These are phyloP conservation scores for Gamarada debralockiae DNA, from an alignment of 495 filamentous ascomycete genomes.

Conservation along the genomic window DNA sequence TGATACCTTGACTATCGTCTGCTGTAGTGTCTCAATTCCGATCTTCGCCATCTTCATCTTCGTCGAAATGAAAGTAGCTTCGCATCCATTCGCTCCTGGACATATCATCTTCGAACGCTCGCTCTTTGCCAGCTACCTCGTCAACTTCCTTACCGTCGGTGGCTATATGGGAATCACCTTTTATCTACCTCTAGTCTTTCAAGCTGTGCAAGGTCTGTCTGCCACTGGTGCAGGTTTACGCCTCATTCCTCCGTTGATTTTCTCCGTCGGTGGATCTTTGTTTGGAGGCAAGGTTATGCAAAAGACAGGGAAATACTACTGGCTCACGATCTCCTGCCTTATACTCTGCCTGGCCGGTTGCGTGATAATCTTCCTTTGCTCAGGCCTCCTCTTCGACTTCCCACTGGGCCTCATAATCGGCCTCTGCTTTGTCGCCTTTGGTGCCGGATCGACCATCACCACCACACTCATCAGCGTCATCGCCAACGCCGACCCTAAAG, in stretches of 20 bases:
- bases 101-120: constrained; percentile 72
- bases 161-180: constrained; percentile 64
- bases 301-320: constrained; percentile 74
- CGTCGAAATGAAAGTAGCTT: constrained; percentile 67
- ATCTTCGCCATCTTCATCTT: constrained; percentile 66
- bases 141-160: constrained; percentile 74
- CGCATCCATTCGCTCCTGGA: constrained; percentile 75
- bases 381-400: constrained; percentile 44
- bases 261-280: constrained; percentile 64
- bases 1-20: constrained; percentile 52
- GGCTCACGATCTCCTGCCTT: constrained; percentile 63
- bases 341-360: constrained; percentile 45
- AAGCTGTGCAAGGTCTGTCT: constrained; percentile 64
- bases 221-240: constrained; percentile 63
- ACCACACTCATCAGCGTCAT: constrained; percentile 60
- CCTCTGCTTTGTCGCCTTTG: constrained; percentile 32
- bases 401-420: constrained; percentile 50
- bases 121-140: constrained; percentile 63
- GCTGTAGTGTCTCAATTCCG: constrained; percentile 51
- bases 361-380: constrained; percentile 53
- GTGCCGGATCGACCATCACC: constrained; percentile 55
- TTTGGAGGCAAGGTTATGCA: constrained; percentile 69
- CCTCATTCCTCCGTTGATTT: constrained; percentile 62
- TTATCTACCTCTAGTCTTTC: constrained; percentile 77
- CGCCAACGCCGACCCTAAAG: constrained; percentile 61